phyloP scores from a whole-genome alignment of 1,139 yeast genomes.

The Taphrina confusa region DNA sequence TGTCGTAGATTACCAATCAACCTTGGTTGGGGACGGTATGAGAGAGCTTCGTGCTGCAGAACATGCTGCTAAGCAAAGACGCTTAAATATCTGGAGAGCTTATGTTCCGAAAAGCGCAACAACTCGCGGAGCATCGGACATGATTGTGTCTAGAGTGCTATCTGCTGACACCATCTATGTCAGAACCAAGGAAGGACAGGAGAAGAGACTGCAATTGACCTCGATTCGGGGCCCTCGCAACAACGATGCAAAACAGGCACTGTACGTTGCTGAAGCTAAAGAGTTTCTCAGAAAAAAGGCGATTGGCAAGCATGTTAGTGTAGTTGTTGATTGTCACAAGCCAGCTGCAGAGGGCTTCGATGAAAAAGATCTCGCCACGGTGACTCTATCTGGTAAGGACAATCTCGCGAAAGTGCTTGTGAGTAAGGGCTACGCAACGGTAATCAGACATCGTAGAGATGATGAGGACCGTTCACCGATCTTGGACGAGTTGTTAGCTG shows the following conservation, averaged over 20 bases:
- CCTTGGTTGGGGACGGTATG: slow-evolving; percentile 69
- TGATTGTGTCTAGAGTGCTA: slow-evolving; percentile 60
- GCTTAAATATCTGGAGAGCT: slow-evolving; percentile 64
- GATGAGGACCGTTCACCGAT: slow-evolving; percentile 69
- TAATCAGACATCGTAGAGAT: slow-evolving; percentile 73
- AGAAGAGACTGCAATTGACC: slow-evolving; percentile 42
- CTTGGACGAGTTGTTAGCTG: slow-evolving; percentile 76
- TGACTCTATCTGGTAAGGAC: slow-evolving; percentile 52
- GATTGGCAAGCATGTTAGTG: slow-evolving; percentile 67
- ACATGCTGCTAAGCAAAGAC: slow-evolving; percentile 61
- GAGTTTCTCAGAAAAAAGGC: slow-evolving; percentile 69
- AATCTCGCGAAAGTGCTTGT: slow-evolving; percentile 45
- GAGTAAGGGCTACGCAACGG: slow-evolving; percentile 71
- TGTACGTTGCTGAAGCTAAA: slow-evolving; percentile 64
- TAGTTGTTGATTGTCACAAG: slow-evolving; percentile 66
- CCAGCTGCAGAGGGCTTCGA: slow-evolving; percentile 66
- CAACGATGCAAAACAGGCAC: slow-evolving; percentile 59
- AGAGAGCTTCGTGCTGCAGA: slow-evolving; percentile 64
- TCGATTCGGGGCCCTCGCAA: slow-evolving; percentile 53
- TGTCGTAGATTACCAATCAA: slow-evolving; percentile 80
- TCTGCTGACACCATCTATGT: slow-evolving; percentile 61
- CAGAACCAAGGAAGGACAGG: slow-evolving; percentile 32
- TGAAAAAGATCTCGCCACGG: slow-evolving; percentile 64
- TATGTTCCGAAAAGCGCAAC: slow-evolving; percentile 43
- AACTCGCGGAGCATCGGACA: slow-evolving; percentile 52